A percentile compares a stretch with the other conserved stretches of the same genome.
Evolutionary conservation across 768 basidiomycete genomes (phyloP).

Genomic region (Russula dissimulans): DNA sequence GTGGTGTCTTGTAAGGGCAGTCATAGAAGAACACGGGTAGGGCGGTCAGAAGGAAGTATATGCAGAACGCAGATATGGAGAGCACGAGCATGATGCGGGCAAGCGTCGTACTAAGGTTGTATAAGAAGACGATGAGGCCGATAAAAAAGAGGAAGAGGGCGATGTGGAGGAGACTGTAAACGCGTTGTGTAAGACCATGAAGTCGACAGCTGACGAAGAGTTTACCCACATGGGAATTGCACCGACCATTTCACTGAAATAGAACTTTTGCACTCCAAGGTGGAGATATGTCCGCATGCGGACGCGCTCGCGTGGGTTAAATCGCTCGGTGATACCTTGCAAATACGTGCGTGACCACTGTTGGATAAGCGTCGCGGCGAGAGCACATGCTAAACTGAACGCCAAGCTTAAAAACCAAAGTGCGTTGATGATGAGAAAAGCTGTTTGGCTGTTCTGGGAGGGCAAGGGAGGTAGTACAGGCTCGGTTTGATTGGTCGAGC

Average conservation of each 20-base stretch:
- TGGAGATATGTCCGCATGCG: conserved; percentile 15
- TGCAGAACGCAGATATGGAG: background rate
- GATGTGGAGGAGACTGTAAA: conserved; percentile 8
- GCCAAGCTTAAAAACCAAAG: conserved; percentile 18
- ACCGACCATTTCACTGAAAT: conserved; percentile 4
- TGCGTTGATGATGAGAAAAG: conserved; percentile 10
- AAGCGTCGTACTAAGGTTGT: background rate
- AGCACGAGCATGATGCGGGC: conserved; percentile 2
- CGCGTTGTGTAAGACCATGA: background rate
- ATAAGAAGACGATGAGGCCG: conserved; percentile 11
- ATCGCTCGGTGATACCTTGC: conserved; percentile 5
- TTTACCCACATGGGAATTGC: conserved; percentile 3
- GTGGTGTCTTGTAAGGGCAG: conserved; percentile 12
- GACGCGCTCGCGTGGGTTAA: conserved; percentile 1
- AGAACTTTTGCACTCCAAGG: conserved; percentile 9
- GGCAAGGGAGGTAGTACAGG: background rate
- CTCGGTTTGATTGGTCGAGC: background rate
- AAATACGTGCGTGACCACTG: conserved; percentile 19
- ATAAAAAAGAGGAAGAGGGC: conserved; percentile 11
- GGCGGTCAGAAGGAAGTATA: conserved; percentile 4
- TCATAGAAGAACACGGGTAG: conserved; percentile 10
- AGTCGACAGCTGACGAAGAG: background rate
- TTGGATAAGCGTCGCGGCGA: conserved; percentile 14
- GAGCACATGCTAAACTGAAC: conserved; percentile 13
- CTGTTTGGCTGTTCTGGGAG: background rate